These are phyloP conservation scores for Aspergillus panamensis DNA, from an alignment of 495 filamentous ascomycete species.

Conservation along the genomic window DNA sequence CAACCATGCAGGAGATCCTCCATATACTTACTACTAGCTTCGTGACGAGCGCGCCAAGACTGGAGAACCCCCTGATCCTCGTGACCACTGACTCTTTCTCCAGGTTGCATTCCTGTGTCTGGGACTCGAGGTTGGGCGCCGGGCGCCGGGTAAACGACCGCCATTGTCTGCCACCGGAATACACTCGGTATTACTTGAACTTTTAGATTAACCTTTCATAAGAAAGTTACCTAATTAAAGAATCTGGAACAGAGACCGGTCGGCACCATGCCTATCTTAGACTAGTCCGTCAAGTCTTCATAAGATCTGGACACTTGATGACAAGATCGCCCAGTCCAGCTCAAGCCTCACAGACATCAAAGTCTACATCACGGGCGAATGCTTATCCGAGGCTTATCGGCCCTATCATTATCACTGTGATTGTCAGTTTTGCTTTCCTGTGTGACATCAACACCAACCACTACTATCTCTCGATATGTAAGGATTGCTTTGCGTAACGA, in stretches of 20 bases:
- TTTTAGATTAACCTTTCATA: not conserved
- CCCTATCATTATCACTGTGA: too few relatives aligned
- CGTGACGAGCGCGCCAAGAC: conserved; percentile 7
- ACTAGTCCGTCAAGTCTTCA: not conserved
- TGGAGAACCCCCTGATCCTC: conserved; percentile 11
- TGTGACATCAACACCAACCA: too few relatives aligned
- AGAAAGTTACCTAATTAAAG: too few relatives aligned
- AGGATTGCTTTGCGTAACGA: too few relatives aligned
- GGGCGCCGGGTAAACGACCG: not conserved
- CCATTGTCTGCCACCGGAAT: not conserved
- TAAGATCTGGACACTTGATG: not conserved
- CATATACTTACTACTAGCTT: conserved; percentile 5
- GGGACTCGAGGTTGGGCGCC: not conserved
- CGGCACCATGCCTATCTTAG: not conserved
- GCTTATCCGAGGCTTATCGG: too few relatives aligned
- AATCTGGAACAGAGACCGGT: too few relatives aligned
- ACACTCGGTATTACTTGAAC: not conserved
- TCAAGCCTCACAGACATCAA: too few relatives aligned
- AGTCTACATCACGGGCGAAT: too few relatives aligned
- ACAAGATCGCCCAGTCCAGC: not conserved
- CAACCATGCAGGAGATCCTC: not conserved
- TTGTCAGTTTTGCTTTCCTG: too few relatives aligned
- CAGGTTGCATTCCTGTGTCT: not conserved
- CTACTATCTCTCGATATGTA: too few relatives aligned
- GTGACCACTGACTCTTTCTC: not conserved